These are phyloP conservation scores for Arabidopsis lyrata DNA, from an alignment of 441 rosid genomes.

Conservation along the genomic window DNA sequence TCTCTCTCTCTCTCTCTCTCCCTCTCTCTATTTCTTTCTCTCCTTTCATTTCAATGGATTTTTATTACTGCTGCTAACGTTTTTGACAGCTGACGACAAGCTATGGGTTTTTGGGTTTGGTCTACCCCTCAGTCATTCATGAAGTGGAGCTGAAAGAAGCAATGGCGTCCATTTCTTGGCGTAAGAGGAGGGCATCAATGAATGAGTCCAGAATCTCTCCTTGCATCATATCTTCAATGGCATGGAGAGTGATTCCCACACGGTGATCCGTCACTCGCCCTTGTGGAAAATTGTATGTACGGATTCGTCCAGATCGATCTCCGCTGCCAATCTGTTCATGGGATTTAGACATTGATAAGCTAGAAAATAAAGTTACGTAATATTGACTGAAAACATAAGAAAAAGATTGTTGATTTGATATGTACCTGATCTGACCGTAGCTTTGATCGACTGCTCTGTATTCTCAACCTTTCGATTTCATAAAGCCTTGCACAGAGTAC, in stretches of 20 bases:
- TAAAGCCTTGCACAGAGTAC: conserved; percentile 90
- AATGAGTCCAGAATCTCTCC: conserved; percentile 87
- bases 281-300: conserved; percentile 95
- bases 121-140: conserved; percentile 45
- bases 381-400: background rate
- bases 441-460: conserved; percentile 72
- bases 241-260: conserved; percentile 82
- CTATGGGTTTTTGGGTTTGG: conserved; percentile 1
- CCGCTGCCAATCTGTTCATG: conserved; percentile 86
- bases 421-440: conserved; percentile 92
- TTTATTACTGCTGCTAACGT: conserved; percentile 28
- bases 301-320: conserved; percentile 91
- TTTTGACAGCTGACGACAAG: conserved; percentile 18
- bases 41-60: conserved; percentile 10
- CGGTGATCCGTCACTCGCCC: conserved; percentile 95
- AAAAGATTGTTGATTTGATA: background rate
- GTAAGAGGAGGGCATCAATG: conserved; percentile 84
- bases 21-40: conserved; percentile 21
- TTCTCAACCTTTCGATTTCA: conserved; percentile 85
- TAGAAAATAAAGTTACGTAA: background rate
- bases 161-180: conserved; percentile 93
- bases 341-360: conserved; percentile 33
- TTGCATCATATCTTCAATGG: conserved; percentile 74
- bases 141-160: conserved; percentile 69
- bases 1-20: no score